Conservation (phyloP, 2,329 filamentous ascomycete genomes). For the Daldinia sp. region DNA sequence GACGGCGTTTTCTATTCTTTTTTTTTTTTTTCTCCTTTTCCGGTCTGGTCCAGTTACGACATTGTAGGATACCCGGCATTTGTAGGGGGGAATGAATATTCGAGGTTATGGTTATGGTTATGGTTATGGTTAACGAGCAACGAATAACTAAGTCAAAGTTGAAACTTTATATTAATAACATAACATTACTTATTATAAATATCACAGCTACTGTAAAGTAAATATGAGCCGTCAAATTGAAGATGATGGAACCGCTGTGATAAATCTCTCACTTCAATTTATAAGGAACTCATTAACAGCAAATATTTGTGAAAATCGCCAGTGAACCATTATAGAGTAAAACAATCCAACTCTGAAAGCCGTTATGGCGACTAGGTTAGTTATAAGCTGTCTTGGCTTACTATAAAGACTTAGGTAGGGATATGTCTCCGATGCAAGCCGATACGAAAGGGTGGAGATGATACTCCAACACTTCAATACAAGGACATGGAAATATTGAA, state of each 20-base stretch:
- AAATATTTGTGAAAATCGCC: background rate
- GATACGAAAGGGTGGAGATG: constrained; percentile 19
- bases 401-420: background rate
- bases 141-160: background rate
- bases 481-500: background rate
- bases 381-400: background rate
- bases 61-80: constrained; percentile 31
- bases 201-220: background rate
- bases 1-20: constrained; percentile 28
- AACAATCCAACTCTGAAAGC: background rate
- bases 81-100: constrained; percentile 9
- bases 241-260: background rate
- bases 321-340: too few relatives aligned
- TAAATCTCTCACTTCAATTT: background rate
- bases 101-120: constrained; percentile 28
- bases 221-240: background rate
- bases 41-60: constrained; percentile 12
- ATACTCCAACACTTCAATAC: constrained; percentile 6
- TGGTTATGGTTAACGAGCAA: constrained; percentile 31
- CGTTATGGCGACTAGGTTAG: background rate
- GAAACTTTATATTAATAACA: background rate
- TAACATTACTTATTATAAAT: background rate
- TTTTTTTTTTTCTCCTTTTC: background rate
- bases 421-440: constrained; percentile 24
- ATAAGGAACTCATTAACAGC: background rate